Evolutionary conservation across 768 basidiomycete genomes (phyloP).

Genomic region (Psilocybe subaeruginosa): DNA sequence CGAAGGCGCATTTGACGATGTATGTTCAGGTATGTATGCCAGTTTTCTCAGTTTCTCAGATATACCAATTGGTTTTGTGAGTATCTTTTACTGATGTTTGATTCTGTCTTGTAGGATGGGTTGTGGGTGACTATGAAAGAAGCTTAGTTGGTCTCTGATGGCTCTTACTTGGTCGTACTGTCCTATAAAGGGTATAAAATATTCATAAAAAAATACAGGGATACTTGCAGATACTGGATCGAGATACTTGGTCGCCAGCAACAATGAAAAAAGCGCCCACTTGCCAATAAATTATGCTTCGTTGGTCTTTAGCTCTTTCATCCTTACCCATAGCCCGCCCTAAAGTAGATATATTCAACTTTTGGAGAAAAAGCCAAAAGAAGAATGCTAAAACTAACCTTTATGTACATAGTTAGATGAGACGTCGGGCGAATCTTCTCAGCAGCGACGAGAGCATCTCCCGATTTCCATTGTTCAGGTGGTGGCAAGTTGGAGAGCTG

Average conservation of each 20-base stretch:
- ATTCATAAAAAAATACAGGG: too few species aligned
- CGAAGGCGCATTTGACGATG: slow-evolving; percentile 38
- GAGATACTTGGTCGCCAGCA: too few species aligned
- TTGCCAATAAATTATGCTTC: not conserved
- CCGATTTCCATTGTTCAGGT: slow-evolving; percentile 39
- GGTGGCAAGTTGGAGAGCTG: slow-evolving; percentile 34
- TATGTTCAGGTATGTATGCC: slow-evolving; percentile 35
- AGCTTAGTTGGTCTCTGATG: not conserved
- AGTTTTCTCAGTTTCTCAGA: slow-evolving; percentile 20
- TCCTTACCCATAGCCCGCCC: slow-evolving; percentile 49
- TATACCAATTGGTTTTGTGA: slow-evolving; percentile 9
- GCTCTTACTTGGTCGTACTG: too few species aligned
- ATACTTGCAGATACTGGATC: too few species aligned
- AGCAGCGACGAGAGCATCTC: slow-evolving; percentile 29
- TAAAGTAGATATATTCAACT: slow-evolving; percentile 13
- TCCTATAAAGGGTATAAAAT: too few species aligned
- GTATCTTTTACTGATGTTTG: not conserved
- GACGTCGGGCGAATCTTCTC: slow-evolving; percentile 36
- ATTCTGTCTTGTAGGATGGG: not conserved
- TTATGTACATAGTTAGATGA: slow-evolving; percentile 41
- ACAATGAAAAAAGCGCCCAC: not conserved
- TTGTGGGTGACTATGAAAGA: slow-evolving; percentile 2
- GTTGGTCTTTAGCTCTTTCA: slow-evolving; percentile 21
- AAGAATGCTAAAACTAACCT: slow-evolving; percentile 30
- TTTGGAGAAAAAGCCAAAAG: not conserved